Base-by-base conservation (phyloP, 768 basidiomycete species). In the Kwoniella botswanensis region DNA sequence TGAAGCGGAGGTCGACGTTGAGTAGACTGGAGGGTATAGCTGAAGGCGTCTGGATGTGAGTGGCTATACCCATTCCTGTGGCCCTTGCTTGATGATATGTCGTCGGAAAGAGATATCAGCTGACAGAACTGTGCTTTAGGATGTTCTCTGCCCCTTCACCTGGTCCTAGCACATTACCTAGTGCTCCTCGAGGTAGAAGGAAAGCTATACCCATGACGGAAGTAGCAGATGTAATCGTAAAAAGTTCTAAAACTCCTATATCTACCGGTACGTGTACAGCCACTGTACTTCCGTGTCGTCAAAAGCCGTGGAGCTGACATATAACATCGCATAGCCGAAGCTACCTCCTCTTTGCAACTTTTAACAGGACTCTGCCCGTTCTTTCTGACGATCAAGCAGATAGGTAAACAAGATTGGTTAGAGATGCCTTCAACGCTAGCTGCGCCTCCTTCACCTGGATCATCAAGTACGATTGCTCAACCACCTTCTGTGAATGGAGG, bases 31-130 rank as follows among this genome's bases (percentile, higher is more conserved):
- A 81, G 58, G 68, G 76, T 15, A 77, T 84, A 21, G 84, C 84
- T 0, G 84, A 84, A 71, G 79, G 70, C 11, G 81, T 84, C 0
- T 84, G 82, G 83, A 83, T 84, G 83, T 82, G 62, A 72, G 81
- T 76, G 6, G 1, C n/a, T 42, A 11, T 26, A 18, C 11, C 13
- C 24, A 4, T 22, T 11, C 22, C 11, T 22, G 17, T 56, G 17
- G 22, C n/a, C 13, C 42, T 68, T 5, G 35, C 18, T 17, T 63
- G 41, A 41, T 55, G 50, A 3, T n/a, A 24, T 56, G n/a, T n/a
- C n/a, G 57, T 35, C 57, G 13, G 12, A 52, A 52, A n/a, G 12
- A 13, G 50, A 21, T 17, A 15, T 21, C 21, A 64, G 46, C 63
- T 64, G 44, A 52, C 17, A 43, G 15, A 41, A 15, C 3, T 29